phyloP scores from a whole-genome alignment of 306 rosid species.

The Heteromeles arbutifolia region DNA sequence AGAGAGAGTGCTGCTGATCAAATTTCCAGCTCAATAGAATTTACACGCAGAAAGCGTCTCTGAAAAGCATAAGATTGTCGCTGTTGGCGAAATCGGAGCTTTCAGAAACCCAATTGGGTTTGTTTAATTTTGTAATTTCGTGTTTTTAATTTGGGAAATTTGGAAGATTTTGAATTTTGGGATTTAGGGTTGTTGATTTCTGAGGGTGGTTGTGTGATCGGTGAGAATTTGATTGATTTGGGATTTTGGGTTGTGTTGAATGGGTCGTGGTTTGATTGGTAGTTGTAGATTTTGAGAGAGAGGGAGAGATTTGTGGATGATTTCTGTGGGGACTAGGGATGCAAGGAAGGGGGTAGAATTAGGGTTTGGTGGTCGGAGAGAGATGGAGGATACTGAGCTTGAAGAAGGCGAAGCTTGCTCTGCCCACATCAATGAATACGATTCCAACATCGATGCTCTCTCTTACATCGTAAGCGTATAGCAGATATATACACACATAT shows the following conservation, averaged over 20 bases:
- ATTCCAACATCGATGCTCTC: slow-evolving; percentile 61
- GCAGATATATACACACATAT: not conserved
- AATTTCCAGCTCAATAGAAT: not conserved
- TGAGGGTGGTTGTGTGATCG: slow-evolving; percentile 37
- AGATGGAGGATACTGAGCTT: slow-evolving; percentile 89
- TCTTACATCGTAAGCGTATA: slow-evolving; percentile 80
- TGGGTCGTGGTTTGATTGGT: slow-evolving; percentile 40
- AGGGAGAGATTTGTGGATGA: slow-evolving; percentile 39
- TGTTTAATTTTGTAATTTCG: not conserved
- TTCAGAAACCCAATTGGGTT: not conserved
- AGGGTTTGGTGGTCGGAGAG: slow-evolving; percentile 50
- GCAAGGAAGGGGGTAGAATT: slow-evolving; percentile 68
- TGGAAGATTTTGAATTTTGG: slow-evolving; percentile 27
- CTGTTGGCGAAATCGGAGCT: not conserved
- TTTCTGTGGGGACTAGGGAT: slow-evolving; percentile 72
- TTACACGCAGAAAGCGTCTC: not conserved
- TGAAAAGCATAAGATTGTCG: not conserved
- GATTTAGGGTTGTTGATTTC: slow-evolving; percentile 5
- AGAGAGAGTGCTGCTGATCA: slow-evolving; percentile 28
- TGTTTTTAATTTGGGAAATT: not conserved
- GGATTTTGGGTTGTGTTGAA: slow-evolving; percentile 9
- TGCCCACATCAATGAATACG: slow-evolving; percentile 60
- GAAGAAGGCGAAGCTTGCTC: slow-evolving; percentile 97
- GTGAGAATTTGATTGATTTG: slow-evolving; percentile 21
- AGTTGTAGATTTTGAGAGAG: slow-evolving; percentile 39